Percentiles rank a stretch among this genome's conserved stretches.
phyloP scores from a whole-genome alignment of 2,329 filamentous ascomycete species.

The Aspergillus versicolor region DNA sequence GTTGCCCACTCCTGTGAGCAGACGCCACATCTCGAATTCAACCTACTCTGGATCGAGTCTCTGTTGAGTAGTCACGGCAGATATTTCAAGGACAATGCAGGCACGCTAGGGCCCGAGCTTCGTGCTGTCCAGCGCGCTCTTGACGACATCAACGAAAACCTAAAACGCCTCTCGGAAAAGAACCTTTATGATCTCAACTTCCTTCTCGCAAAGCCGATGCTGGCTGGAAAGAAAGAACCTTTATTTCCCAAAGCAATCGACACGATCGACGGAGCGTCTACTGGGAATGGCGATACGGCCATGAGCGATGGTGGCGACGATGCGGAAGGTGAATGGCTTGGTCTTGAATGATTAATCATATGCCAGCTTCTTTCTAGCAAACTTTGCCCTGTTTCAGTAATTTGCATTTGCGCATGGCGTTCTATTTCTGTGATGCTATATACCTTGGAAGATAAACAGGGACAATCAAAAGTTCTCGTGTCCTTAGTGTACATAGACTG shows the following conservation, averaged over 20 bases:
- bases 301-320: conserved; percentile 31
- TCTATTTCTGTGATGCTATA: conserved; percentile 22
- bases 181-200: conserved; percentile 91
- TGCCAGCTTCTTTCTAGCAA: conserved; percentile 9
- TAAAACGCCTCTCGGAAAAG: conserved; percentile 79
- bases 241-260: conserved; percentile 32
- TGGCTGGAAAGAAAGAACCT: conserved; percentile 29
- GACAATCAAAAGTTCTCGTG: conserved; percentile 19
- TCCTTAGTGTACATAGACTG: conserved; percentile 12
- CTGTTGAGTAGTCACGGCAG: conserved; percentile 77
- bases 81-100: conserved; percentile 78
- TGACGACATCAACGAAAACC: conserved; percentile 74
- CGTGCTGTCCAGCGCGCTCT: conserved; percentile 79
- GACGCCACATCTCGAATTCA: conserved; percentile 92
- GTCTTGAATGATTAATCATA: conserved; percentile 45
- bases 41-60: conserved; percentile 86
- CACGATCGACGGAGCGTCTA: conserved; percentile 16
- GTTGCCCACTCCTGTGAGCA: conserved; percentile 85
- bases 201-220: conserved; percentile 57
- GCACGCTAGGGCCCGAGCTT: conserved; percentile 78
- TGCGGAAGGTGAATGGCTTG: conserved; percentile 55
- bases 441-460: conserved; percentile 25
- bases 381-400: conserved; percentile 10
- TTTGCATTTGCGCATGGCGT: conserved; percentile 34
- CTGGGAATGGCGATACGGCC: conserved; percentile 23